These are phyloP conservation scores for Podospora fimiseda DNA, from an alignment of 495 filamentous ascomycete genomes.

Conservation along the genomic window DNA sequence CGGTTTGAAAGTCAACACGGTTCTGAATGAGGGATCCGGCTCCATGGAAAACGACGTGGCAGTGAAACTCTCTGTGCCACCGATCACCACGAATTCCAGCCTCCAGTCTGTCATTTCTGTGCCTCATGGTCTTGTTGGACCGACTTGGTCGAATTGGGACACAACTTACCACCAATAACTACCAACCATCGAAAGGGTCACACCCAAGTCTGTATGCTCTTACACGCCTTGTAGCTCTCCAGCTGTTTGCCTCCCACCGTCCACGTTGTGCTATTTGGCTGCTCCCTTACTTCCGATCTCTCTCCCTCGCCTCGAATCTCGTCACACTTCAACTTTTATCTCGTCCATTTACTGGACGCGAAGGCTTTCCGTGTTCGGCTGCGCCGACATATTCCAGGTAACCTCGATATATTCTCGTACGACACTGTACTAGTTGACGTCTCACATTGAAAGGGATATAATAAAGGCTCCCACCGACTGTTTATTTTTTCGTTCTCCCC, in stretches of 20 bases:
- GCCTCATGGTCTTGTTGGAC: conserved; percentile 2
- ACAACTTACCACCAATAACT: not conserved
- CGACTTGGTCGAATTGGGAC: not conserved
- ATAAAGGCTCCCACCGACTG: too few relatives aligned
- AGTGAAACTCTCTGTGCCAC: conserved; percentile 6
- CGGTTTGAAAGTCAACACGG: not conserved
- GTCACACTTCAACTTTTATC: too few relatives aligned
- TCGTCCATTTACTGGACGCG: not conserved
- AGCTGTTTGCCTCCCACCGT: too few relatives aligned
- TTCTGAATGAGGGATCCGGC: not conserved
- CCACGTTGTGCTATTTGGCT: too few relatives aligned
- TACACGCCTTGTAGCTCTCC: too few relatives aligned
- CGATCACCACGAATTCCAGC: not conserved
- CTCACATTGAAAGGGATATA: not conserved
- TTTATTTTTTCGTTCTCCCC: not conserved
- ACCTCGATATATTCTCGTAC: not conserved
- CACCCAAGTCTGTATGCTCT: not conserved
- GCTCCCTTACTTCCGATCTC: too few relatives aligned
- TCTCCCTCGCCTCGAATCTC: too few relatives aligned
- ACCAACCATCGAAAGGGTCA: not conserved
- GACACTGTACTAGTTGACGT: not conserved
- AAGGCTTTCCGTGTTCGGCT: not conserved
- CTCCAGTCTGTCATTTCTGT: not conserved
- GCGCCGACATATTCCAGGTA: not conserved
- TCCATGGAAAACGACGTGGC: conserved; percentile 5